These are phyloP conservation scores for Sporisorium sorghi DNA, from an alignment of 1,284 basidiomycete species.

Conservation along the genomic window DNA sequence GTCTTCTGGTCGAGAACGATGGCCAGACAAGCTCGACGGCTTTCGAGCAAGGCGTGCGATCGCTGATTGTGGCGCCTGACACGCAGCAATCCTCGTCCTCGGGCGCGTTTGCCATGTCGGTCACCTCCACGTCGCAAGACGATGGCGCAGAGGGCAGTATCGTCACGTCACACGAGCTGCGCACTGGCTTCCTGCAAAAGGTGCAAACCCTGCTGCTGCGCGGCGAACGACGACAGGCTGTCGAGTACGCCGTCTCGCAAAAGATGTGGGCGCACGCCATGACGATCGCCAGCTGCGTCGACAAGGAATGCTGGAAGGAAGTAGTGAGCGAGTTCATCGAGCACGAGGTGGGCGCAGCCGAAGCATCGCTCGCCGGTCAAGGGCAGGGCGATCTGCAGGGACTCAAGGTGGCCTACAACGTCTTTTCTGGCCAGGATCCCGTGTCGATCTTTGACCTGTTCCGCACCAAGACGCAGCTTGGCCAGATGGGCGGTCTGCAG, in stretches of 20 bases:
- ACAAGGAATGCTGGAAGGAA: slow-evolving; percentile 92
- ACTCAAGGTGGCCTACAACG: slow-evolving; percentile 64
- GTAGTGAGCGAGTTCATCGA: slow-evolving; percentile 86
- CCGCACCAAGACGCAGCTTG: slow-evolving; percentile 57
- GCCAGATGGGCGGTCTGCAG: slow-evolving; percentile 32
- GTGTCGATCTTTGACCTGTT: slow-evolving; percentile 59
- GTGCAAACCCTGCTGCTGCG: slow-evolving; percentile 68
- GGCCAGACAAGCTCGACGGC: slow-evolving; percentile 51
- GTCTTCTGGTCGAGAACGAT: slow-evolving; percentile 64
- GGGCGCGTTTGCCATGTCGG: slow-evolving; percentile 31
- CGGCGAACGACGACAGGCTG: slow-evolving; percentile 87
- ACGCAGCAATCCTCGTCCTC: slow-evolving; percentile 14
- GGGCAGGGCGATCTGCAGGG: slow-evolving; percentile 55
- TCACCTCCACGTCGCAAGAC: slow-evolving; percentile 11
- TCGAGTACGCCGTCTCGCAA: slow-evolving; percentile 86
- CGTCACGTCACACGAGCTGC: slow-evolving; percentile 58
- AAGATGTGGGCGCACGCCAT: slow-evolving; percentile 96
- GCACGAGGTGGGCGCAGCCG: slow-evolving; percentile 75
- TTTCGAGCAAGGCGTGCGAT: slow-evolving; percentile 51
- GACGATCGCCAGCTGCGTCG: slow-evolving; percentile 91
- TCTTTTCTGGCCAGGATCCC: slow-evolving; percentile 64
- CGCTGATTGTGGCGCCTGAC: slow-evolving; percentile 34
- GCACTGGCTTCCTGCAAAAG: slow-evolving; percentile 55
- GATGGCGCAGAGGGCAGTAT: slow-evolving; percentile 23
- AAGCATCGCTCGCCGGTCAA: slow-evolving; percentile 18